Percentiles rank a stretch among this genome's conserved stretches.
Evolutionary conservation across 192 early-diverging fungal species (phyloP).

Genomic region (Backusella sp.): DNA sequence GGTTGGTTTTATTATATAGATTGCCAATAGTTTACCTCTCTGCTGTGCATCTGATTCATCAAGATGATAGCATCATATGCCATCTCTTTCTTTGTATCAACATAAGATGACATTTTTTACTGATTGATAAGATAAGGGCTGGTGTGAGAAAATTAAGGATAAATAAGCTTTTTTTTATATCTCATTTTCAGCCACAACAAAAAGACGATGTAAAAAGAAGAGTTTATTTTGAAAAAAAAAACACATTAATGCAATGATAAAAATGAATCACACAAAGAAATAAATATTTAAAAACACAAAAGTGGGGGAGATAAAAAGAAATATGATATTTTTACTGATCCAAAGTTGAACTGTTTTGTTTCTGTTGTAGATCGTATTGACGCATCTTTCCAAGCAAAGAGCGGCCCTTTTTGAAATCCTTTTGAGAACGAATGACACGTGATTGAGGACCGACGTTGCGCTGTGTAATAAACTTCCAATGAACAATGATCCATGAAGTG

Average conservation of each 20-base stretch:
- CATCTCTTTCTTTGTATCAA: too few relatives aligned
- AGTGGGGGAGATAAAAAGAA: not conserved
- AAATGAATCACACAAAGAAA: not conserved
- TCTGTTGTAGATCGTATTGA: not conserved
- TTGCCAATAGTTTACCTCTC: too few relatives aligned
- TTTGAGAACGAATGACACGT: constrained; percentile 69
- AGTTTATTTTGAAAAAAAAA: not conserved
- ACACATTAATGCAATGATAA: not conserved
- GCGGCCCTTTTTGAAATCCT: constrained; percentile 73
- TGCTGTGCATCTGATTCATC: too few relatives aligned
- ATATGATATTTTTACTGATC: not conserved
- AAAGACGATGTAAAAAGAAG: too few relatives aligned
- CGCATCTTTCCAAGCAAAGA: constrained; percentile 54
- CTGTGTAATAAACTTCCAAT: constrained; percentile 80
- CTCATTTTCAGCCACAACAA: not conserved
- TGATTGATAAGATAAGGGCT: too few relatives aligned
- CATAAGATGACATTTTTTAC: too few relatives aligned
- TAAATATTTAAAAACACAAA: not conserved
- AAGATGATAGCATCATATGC: too few relatives aligned
- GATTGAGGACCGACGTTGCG: constrained; percentile 78
- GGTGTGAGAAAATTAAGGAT: too few relatives aligned
- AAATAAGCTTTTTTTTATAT: too few relatives aligned
- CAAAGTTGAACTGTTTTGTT: not conserved
- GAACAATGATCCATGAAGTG: constrained; percentile 85
- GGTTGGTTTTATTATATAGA: too few relatives aligned